Evolutionary conservation across 148 eudicot genomes (phyloP).

Genomic region (Nyssa sinensis): DNA sequence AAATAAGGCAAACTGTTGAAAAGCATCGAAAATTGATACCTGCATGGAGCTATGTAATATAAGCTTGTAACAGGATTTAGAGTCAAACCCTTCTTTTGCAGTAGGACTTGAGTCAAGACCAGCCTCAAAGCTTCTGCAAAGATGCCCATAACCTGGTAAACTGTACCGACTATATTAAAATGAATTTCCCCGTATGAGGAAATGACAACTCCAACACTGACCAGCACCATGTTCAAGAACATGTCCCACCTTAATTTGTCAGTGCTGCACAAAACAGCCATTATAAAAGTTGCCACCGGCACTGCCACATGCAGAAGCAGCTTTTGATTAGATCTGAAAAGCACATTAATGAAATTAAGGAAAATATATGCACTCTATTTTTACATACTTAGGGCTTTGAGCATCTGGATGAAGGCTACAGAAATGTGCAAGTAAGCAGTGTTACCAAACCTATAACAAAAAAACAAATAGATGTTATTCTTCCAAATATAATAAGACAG

Average conservation of each 20-base stretch:
- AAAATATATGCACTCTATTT: conserved; percentile 3
- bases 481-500: background rate
- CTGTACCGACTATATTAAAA: conserved; percentile 58
- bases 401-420: conserved; percentile 85
- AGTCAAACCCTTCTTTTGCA: conserved; percentile 65
- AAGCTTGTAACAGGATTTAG: conserved; percentile 74
- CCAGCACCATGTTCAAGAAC: conserved; percentile 78
- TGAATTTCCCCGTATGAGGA: conserved; percentile 80
- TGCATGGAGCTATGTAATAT: conserved; percentile 96
- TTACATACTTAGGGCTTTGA: conserved; percentile 72
- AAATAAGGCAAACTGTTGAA: background rate
- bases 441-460: conserved; percentile 63
- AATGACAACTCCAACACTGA: conserved; percentile 81
- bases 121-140: conserved; percentile 65
- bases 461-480: conserved; percentile 6
- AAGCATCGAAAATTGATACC: conserved; percentile 33
- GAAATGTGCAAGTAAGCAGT: conserved; percentile 76
- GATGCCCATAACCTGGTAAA: conserved; percentile 59
- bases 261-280: conserved; percentile 88
- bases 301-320: conserved; percentile 42
- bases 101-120: conserved; percentile 62
- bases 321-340: background rate
- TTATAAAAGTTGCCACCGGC: conserved; percentile 90
- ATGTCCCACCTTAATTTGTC: conserved; percentile 80
- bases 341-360: background rate